Evolutionary conservation across 2,329 filamentous ascomycete species (phyloP), one percentile per base, ranked within the genome.

Genomic region (Penicillium sp.): DNA sequence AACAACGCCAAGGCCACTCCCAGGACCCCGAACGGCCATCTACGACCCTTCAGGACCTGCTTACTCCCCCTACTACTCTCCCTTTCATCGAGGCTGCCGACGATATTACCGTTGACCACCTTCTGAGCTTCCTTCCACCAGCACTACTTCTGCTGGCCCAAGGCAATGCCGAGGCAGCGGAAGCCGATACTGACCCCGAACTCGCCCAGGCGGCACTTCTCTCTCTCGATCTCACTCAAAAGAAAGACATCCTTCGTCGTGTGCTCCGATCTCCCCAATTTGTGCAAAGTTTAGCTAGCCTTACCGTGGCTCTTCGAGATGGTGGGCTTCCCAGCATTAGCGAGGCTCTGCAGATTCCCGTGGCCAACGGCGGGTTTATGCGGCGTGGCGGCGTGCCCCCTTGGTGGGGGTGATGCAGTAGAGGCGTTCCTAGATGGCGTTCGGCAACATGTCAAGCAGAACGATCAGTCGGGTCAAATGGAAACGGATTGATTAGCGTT

Each of bases 221-320:
- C 62, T 88, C 90, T 6, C 83, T 97, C 70, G 89, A 85, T 57
- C 75, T 89, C 7, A 83, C 84, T 2, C 89, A 95, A 74, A 98
- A 98, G 82, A 92, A 90, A 71, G 82, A 84, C 25, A 85, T 98
- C 13, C 78, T 99, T 46, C 89, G 88, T 75, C 89, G 89, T 72
- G 93, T 98, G 7, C 80, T 98, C 14, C 87, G 91, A 65, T 96
- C 91, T 66, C 94, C 95, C 19, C 95, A 99, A 73, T 93, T 99
- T 72, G 86, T 87, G 62, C 95, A 98, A 76, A 94, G 92, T 67
- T 79, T 97, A 42, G 86, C 87, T 0, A 95, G 90, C 73, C 80
- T 99, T 68, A 97, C 93, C 0, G 87, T 93, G 77, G 95, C 95
- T 13, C 81, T 99, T 58, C 84, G 93, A 59, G 94, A 98, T 69